Percentiles rank a stretch among this genome's conserved stretches.
Conservation (phyloP, 83 land plant species). For the Picea mariana region DNA sequence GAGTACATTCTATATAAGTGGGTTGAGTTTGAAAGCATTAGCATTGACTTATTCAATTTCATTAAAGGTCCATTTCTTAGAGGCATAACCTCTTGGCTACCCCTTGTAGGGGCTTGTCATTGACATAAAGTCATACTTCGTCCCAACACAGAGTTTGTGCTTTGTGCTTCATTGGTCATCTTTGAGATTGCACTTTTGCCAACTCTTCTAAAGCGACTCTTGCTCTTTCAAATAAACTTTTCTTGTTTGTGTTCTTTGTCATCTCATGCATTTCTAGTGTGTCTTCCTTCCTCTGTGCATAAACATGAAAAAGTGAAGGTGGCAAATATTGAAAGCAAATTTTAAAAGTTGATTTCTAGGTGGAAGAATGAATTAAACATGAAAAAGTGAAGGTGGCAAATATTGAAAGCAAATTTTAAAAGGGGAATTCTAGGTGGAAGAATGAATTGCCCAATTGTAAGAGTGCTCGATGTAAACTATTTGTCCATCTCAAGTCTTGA, state of each 20-base stretch:
- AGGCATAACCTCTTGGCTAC: not conserved
- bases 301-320: too few relatives aligned
- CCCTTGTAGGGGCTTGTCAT: not conserved
- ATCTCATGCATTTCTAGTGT: not conserved
- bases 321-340: not conserved
- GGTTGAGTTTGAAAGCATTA: not conserved
- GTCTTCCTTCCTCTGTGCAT: not conserved
- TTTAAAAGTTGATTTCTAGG: not conserved
- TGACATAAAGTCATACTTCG: not conserved
- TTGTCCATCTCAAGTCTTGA: too few relatives aligned
- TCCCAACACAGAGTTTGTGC: not conserved
- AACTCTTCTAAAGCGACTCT: not conserved
- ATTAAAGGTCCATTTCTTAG: not conserved
- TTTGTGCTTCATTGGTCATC: not conserved
- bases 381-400: too few relatives aligned
- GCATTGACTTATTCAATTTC: not conserved
- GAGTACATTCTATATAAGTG: too few relatives aligned
- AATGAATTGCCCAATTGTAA: not conserved
- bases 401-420: not conserved
- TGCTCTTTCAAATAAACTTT: not conserved
- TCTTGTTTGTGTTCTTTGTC: not conserved
- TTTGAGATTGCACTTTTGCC: not conserved
- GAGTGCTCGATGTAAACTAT: not conserved
- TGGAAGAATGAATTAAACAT: not conserved
- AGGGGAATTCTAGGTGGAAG: not conserved